phyloP scores from a whole-genome alignment of 179 eudicot genomes.

The Silene noctiflora region DNA sequence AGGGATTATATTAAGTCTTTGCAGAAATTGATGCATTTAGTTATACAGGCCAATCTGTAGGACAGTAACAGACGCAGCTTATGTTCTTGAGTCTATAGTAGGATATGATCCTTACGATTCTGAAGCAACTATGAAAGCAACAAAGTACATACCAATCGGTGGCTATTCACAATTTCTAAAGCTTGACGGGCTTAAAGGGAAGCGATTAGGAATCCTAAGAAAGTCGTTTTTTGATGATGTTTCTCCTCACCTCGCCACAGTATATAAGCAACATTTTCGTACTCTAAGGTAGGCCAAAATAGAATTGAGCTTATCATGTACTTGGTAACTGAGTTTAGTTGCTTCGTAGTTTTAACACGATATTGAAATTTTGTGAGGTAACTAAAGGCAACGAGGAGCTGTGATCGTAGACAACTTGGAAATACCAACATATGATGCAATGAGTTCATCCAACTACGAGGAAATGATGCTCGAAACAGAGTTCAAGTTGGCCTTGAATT shows the following conservation, averaged over 20 bases:
- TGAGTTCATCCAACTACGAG: constrained; percentile 31
- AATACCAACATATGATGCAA: constrained; percentile 33
- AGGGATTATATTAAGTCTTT: too few relatives aligned
- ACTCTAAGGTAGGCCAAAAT: constrained; percentile 38
- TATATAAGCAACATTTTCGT: constrained; percentile 33
- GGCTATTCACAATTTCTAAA: constrained; percentile 60
- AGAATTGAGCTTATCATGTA: background rate
- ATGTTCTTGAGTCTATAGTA: constrained; percentile 56
- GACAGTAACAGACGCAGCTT: constrained; percentile 54
- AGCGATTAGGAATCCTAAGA: constrained; percentile 43
- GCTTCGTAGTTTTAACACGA: background rate
- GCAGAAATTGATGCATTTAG: too few relatives aligned
- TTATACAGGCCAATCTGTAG: constrained; percentile 49
- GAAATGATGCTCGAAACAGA: constrained; percentile 27
- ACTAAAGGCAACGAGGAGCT: constrained; percentile 40
- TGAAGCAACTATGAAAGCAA: constrained; percentile 44
- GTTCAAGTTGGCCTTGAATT: constrained; percentile 44
- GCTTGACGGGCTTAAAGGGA: constrained; percentile 46
- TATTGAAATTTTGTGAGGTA: background rate
- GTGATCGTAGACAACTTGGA: constrained; percentile 37
- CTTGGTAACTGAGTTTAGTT: background rate
- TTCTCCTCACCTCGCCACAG: background rate
- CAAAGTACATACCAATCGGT: constrained; percentile 41
- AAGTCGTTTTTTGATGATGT: constrained; percentile 29
- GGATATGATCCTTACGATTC: constrained; percentile 47